phyloP scores from a whole-genome alignment of 768 basidiomycete genomes.

The Suillus subluteus region DNA sequence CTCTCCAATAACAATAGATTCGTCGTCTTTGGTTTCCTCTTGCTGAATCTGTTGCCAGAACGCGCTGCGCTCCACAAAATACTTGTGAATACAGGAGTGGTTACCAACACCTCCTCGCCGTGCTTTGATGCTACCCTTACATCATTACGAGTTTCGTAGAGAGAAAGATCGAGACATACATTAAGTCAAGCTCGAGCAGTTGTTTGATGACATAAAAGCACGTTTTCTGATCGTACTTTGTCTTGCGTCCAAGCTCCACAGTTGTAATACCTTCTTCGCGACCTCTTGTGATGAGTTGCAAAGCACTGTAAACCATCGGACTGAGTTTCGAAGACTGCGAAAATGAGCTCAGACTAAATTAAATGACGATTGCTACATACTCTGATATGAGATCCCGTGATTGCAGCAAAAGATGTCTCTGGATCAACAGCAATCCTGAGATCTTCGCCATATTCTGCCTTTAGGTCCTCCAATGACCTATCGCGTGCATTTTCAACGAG shows the following conservation, averaged over 20 bases:
- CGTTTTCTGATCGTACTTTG: constrained; percentile 87
- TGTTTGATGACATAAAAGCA: constrained; percentile 86
- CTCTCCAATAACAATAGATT: constrained; percentile 20
- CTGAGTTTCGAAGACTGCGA: constrained; percentile 76
- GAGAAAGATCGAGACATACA: constrained; percentile 49
- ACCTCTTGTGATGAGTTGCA: constrained; percentile 85
- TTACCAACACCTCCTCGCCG: constrained; percentile 75
- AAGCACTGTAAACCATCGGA: constrained; percentile 81
- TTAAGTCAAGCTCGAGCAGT: constrained; percentile 69
- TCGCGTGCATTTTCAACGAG: constrained; percentile 58
- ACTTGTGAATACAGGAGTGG: constrained; percentile 80
- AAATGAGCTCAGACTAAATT: constrained; percentile 17
- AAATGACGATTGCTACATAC: constrained; percentile 45
- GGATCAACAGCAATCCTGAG: constrained; percentile 78
- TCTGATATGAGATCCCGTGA: constrained; percentile 84
- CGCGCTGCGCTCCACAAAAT: constrained; percentile 77
- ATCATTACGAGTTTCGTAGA: constrained; percentile 3
- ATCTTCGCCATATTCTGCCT: constrained; percentile 57
- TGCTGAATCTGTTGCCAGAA: constrained; percentile 79
- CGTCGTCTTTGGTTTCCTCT: constrained; percentile 57
- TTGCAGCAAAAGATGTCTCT: constrained; percentile 72
- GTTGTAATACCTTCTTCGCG: constrained; percentile 78
- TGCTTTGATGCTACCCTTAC: constrained; percentile 63
- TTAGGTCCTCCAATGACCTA: constrained; percentile 60
- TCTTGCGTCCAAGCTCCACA: constrained; percentile 73